Conservation (phyloP, 192 early-diverging fungal species). For the Funneliformis geosporum region DNA sequence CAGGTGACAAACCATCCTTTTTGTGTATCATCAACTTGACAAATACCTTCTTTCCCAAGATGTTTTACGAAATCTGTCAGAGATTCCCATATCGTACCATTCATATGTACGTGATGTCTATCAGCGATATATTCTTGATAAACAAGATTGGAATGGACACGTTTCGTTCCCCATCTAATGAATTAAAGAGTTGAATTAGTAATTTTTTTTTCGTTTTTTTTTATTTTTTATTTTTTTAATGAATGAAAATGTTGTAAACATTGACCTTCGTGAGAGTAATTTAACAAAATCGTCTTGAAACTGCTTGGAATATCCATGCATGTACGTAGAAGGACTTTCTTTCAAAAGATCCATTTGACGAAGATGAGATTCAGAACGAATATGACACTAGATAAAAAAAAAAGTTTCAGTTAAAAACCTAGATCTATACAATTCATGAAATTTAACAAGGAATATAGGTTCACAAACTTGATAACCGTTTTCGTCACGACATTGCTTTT, state of each 20-base stretch:
- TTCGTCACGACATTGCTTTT: slow-evolving; percentile 78
- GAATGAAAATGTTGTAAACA: background rate
- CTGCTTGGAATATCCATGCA: slow-evolving; percentile 64
- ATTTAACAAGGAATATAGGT: background rate
- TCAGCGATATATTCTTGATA: slow-evolving; percentile 97
- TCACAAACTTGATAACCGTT: slow-evolving; percentile 71
- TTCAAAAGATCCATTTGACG: slow-evolving; percentile 79
- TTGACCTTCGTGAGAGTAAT: slow-evolving; percentile 70
- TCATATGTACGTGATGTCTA: slow-evolving; percentile 94
- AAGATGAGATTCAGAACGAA: slow-evolving; percentile 73
- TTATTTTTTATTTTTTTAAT: background rate
- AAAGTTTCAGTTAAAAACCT: background rate
- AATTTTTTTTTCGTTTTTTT: background rate
- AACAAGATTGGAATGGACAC: slow-evolving; percentile 89
- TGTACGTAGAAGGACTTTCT: slow-evolving; percentile 50
- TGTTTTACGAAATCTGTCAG: slow-evolving; percentile 86
- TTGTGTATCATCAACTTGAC: slow-evolving; percentile 85
- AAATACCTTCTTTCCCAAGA: slow-evolving; percentile 81
- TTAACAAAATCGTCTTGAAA: slow-evolving; percentile 86
- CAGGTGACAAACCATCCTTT: slow-evolving; percentile 89
- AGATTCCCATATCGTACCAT: slow-evolving; percentile 90
- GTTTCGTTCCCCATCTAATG: slow-evolving; percentile 72
- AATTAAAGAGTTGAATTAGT: background rate
- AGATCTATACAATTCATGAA: background rate
- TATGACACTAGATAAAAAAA: slow-evolving; percentile 12